Conservation (phyloP, 257 asterid genomes). For the Primulina eburnea region DNA sequence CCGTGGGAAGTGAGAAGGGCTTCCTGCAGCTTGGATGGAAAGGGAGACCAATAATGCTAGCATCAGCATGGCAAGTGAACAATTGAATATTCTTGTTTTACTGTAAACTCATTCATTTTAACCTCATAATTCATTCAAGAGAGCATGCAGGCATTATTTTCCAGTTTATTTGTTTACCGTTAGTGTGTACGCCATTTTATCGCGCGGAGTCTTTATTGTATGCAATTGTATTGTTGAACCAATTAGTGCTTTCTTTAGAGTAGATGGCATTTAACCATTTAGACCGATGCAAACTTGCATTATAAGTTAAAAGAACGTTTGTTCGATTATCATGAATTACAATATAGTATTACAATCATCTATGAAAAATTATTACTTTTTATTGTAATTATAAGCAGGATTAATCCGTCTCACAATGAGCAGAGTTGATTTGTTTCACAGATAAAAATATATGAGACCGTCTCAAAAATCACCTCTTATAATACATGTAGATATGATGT, state of each 20-base stretch:
- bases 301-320: background rate
- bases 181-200: background rate
- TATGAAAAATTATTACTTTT: too few relatives aligned
- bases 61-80: constrained; percentile 53
- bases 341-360: too few relatives aligned
- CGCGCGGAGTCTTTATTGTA: background rate
- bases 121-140: background rate
- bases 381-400: too few relatives aligned
- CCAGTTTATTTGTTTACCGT: background rate
- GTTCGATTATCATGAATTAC: too few relatives aligned
- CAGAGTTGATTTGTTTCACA: too few relatives aligned
- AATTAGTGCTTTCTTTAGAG: background rate
- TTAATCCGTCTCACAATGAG: too few relatives aligned
- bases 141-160: background rate
- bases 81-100: constrained; percentile 1
- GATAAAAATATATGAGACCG: too few relatives aligned
- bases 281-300: background rate
- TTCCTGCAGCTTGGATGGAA: constrained; percentile 69
- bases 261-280: background rate
- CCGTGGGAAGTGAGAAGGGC: constrained; percentile 46
- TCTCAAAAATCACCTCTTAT: too few relatives aligned
- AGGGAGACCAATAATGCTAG: constrained; percentile 63
- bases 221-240: constrained; percentile 9
- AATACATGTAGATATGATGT: too few relatives aligned
- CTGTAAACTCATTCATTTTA: background rate